Base-by-base conservation (phyloP, 108 stramenopile genomes). In the Skeletonema grethae region DNA sequence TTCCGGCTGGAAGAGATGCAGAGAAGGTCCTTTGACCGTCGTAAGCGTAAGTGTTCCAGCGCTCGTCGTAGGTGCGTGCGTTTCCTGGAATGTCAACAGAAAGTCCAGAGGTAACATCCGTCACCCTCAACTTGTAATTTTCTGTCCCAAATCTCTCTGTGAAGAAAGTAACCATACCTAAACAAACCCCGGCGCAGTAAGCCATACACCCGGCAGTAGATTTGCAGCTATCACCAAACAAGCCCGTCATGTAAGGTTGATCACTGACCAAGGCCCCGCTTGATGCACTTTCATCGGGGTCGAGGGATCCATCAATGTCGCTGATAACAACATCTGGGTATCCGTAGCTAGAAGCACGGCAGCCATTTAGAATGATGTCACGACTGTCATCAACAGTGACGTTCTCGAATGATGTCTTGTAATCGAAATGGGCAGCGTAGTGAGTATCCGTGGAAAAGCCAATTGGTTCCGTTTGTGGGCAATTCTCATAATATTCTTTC, bases 81-180 rank as follows among this genome's bases (percentile, higher is more conserved):
- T 67, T 69, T 4, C 78, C 72, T 11, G 78, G 61, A 31, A 79
- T 63, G 29, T 57, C 35, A 16, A 72, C 41, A 0, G 41, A 22
- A 11, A 45, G 20, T 4, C 78, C 78, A 46, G 65, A 61, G 18
- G 28, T 25, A 35, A 61, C 46, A 61, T 61, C 60, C 9, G 46
- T 65, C 25, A 85, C 63, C 15, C 31, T 16, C 2, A 85, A 48
- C 48, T 70, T 78, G 36, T 60, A 55, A 48, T 79, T 60, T 32
- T 77, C 80, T 0, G 77, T 82, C 18, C 66, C 80, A 25, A 72
- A 77, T n/a, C 77, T 80, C 35, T 85, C 80, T 15, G 82, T 78
- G 8, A 25, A 34, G 38, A 65, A 71, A 12, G 65, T 69, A 5
- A 86, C 32, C 9, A 75, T 76, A 34, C 82, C 63, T 11, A 83